Evolutionary conservation across 345 rosid genomes (phyloP), one percentile per base, ranked within the genome.

Genomic region (Reutealis trisperma): DNA sequence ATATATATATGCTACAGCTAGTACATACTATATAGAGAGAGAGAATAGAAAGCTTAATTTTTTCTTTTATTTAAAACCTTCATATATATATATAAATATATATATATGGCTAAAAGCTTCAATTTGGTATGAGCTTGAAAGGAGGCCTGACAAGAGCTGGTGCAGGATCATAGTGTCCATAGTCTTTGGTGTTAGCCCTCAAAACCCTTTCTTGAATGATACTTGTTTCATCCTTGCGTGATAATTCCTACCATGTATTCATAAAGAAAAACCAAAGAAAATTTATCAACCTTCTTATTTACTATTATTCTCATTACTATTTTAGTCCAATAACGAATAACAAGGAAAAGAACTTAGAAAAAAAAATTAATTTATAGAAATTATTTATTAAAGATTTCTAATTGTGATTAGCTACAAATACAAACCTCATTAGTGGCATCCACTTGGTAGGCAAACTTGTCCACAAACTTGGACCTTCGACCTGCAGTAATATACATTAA

Each of bases 71-170:
- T 37, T 37, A 37, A 37, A 37, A 37, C 41, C 55, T 51, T 51
- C 19, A 51, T 14, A 12, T 51, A 51, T 49, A 11, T 18, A 54
- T 54, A 54, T 21, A 30, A 8, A 5, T 13, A 19, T 18, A 55
- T n/a, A 34, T 34, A 55, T 27, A 44, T 79, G 63, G 66, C 8
- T 62, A 10, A 63, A 16, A 63, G 11, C 55, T 86, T 92, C 85
- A 95, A 80, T 93, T 91, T 44, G 96, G 98, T 79, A 93, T 96
- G 85, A 90, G 93, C 93, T 96, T 93, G 93, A 84, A 96, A 83
- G 93, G 99, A 70, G 99, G 99, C 88, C 83, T 85, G 8, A 80
- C 89, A 63, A 96, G 88, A 76, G 87, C 84, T 60, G 96, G 96
- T 25, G 87, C 67, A 47, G 99, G 94, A 77, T 85, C 91, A 72